Conservation (phyloP, 2,329 filamentous ascomycete genomes). For the Beauveria caledonica region DNA sequence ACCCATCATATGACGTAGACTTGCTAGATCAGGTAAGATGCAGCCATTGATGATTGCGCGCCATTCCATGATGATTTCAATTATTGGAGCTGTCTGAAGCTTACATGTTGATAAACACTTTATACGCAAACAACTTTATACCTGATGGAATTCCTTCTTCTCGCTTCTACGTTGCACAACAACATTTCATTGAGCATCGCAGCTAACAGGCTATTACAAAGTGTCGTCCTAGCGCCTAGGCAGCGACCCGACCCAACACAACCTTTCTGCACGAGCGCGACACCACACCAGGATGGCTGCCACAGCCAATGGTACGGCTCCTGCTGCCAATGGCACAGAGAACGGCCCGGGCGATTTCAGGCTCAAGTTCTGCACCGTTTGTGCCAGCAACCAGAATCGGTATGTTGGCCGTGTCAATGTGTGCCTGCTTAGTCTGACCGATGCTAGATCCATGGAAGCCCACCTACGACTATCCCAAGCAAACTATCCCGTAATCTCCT, state of each 20-base stretch:
- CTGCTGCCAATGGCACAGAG: slow-evolving; percentile 34
- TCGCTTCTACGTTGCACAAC: not conserved
- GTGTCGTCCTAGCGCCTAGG: slow-evolving; percentile 5
- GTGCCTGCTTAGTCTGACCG: not conserved
- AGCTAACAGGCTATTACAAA: not conserved
- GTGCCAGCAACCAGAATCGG: slow-evolving; percentile 96
- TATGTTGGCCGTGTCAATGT: slow-evolving; percentile 32
- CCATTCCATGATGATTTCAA: slow-evolving; percentile 35
- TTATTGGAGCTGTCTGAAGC: slow-evolving; percentile 75
- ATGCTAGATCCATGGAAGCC: slow-evolving; percentile 85
- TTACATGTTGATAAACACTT: slow-evolving; percentile 52
- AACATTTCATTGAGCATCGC: not conserved
- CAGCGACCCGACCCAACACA: slow-evolving; percentile 2
- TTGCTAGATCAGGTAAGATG: slow-evolving; percentile 16
- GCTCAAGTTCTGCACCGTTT: slow-evolving; percentile 97
- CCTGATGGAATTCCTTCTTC: slow-evolving; percentile 22
- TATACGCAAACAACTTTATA: slow-evolving; percentile 46
- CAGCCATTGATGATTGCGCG: not conserved
- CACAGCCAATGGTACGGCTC: slow-evolving; percentile 29
- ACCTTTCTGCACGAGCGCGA: slow-evolving; percentile 11
- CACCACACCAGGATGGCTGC: slow-evolving; percentile 28
- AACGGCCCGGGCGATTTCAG: slow-evolving; percentile 61
- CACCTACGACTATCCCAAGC: slow-evolving; percentile 84
- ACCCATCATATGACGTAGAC: slow-evolving; percentile 1
- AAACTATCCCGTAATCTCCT: slow-evolving; percentile 91